phyloP scores from a whole-genome alignment of 805 yeast species.

The Pichia deserticola region DNA sequence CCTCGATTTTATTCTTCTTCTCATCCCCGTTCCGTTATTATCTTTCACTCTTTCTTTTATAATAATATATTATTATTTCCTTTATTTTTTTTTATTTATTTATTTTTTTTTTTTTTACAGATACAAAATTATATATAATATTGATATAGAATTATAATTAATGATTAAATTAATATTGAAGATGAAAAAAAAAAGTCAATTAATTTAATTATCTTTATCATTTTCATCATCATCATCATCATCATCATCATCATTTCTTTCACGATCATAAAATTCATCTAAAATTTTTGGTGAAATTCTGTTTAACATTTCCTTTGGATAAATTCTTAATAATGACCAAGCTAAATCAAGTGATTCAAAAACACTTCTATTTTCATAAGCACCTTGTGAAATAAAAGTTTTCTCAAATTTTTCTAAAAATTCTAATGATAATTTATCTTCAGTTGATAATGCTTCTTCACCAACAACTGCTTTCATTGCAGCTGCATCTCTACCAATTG shows the following conservation, averaged over 20 bases:
- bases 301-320: constrained; percentile 97
- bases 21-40: no score
- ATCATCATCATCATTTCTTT: constrained; percentile 44
- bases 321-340: constrained; percentile 95
- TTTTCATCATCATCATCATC: constrained; percentile 11
- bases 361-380: constrained; percentile 90
- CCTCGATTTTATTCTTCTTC: no score
- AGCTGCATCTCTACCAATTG: constrained; percentile 99
- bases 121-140: neutral
- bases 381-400: constrained; percentile 92
- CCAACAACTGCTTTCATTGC: constrained; percentile 99
- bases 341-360: constrained; percentile 96
- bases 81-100: no score
- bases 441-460: constrained; percentile 97
- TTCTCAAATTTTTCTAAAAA: constrained; percentile 96
- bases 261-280: constrained; percentile 91
- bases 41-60: no score
- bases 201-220: neutral
- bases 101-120: neutral
- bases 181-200: no score
- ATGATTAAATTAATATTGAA: no score
- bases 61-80: no score
- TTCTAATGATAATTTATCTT: constrained; percentile 94
- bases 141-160: no score
- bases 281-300: constrained; percentile 97